Evolutionary conservation across 2,329 filamentous ascomycete species (phyloP).

Genomic region (Daldinia sp.): DNA sequence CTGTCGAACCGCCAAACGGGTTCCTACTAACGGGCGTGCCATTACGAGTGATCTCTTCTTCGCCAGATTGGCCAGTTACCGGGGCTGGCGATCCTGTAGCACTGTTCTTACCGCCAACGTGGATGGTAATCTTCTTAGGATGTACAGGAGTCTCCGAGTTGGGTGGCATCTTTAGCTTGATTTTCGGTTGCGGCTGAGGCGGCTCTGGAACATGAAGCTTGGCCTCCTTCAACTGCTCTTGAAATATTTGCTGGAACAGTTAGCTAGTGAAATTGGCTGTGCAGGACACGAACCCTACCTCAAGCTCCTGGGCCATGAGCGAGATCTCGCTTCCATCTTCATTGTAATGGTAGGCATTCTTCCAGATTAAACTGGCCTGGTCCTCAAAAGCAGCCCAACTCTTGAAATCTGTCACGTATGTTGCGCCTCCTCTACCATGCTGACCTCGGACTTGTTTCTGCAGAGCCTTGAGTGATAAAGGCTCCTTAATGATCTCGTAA

Average conservation of each 20-base stretch:
- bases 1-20: conserved; percentile 48
- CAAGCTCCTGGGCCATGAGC: conserved; percentile 79
- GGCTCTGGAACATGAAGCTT: conserved; percentile 80
- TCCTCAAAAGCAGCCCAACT: conserved; percentile 86
- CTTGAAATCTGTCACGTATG: conserved; percentile 77
- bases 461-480: conserved; percentile 81
- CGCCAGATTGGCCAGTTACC: conserved; percentile 53
- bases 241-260: conserved; percentile 72
- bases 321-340: conserved; percentile 91
- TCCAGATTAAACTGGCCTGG: conserved; percentile 84
- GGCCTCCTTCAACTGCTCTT: conserved; percentile 75
- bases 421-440: conserved; percentile 74
- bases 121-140: conserved; percentile 77
- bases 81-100: conserved; percentile 66
- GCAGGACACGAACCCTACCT: conserved; percentile 64
- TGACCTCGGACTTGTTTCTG: conserved; percentile 82
- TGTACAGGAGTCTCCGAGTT: conserved; percentile 58
- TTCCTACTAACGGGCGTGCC: conserved; percentile 47
- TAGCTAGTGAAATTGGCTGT: conserved; percentile 33
- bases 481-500: conserved; percentile 84
- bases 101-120: conserved; percentile 71
- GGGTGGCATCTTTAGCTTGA: conserved; percentile 80
- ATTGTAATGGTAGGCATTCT: conserved; percentile 89
- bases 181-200: conserved; percentile 75
- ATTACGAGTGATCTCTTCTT: conserved; percentile 52